A percentile compares a stretch with the other conserved stretches of the same genome.
phyloP scores from a whole-genome alignment of 1,284 basidiomycete genomes.

The Papiliotrema laurentii region DNA sequence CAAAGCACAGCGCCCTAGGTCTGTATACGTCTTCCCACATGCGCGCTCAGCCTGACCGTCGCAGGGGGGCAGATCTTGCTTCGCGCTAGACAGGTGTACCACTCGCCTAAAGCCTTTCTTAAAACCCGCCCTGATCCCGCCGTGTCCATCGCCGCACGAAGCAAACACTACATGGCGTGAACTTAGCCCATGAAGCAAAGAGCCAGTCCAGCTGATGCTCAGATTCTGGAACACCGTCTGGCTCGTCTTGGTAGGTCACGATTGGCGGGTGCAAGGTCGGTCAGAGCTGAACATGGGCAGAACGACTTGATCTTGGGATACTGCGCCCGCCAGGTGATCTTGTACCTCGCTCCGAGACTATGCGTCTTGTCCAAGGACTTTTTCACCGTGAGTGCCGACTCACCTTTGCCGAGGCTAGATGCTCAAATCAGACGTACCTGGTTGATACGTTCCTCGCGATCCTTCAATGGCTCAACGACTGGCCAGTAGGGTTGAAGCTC shows the following conservation, averaged over 20 bases:
- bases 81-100: constrained; percentile 14
- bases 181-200: constrained; percentile 39
- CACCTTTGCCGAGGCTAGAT: not conserved
- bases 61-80: constrained; percentile 24
- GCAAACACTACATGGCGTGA: constrained; percentile 45
- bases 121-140: constrained; percentile 8
- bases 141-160: constrained; percentile 36
- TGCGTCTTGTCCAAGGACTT: constrained; percentile 2
- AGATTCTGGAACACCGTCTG: constrained; percentile 90
- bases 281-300: constrained; percentile 8
- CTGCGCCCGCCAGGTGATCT: constrained; percentile 14
- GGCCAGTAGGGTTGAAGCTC: constrained; percentile 94
- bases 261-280: not conserved
- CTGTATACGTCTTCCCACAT: not conserved
- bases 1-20: not conserved
- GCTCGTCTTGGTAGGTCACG: constrained; percentile 60
- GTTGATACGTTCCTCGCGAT: constrained; percentile 13
- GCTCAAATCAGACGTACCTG: constrained; percentile 7
- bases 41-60: not conserved
- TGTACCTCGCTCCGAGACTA: constrained; percentile 10
- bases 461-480: constrained; percentile 75
- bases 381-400: constrained; percentile 27
- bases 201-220: constrained; percentile 12
- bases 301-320: constrained; percentile 60
- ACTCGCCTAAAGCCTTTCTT: constrained; percentile 11